Base-by-base conservation (phyloP, 768 basidiomycete genomes). In the Suillus placidus region DNA sequence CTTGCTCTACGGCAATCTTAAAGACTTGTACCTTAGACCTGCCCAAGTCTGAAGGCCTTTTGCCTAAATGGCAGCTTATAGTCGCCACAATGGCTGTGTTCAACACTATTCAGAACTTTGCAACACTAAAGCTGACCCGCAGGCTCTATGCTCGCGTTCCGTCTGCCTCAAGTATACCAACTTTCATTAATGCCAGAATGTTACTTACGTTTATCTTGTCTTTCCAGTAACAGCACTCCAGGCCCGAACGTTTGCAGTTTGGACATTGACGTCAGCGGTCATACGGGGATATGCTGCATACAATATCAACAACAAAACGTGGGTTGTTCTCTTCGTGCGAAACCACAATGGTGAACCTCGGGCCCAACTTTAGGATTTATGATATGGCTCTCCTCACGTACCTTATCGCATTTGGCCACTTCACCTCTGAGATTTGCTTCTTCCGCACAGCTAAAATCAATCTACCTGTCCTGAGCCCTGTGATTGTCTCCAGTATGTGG, bases 251-350 rank as follows among this genome's bases (percentile, higher is more conserved):
- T 97, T 97, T 74, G 96, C 86, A 1, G 84, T 87, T 1, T 99
- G 97, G 97, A 98, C 96, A 0, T 76, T 97, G 60, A 89, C 91
- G 6, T 87, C 94, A 9, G 93, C 92, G 30, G 80, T 91, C 55
- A 88, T 99, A 58, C 88, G 97, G 42, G 80, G 83, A 57, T 95
- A 95, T 71, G 93, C 94, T 13, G 95, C 97, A 7, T 98, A 95
- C 78, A 83, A 98, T 74, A 92, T 98, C 69, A 80, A 88, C 65
- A 83, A 88, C 73, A 93, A 93, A 79, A 80, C 84, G 97, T 96
- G 73, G 69, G 89, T 80, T 61, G 23, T 10, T 37, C 45, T 66
- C 57, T 26, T 68, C 61, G 68, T 66, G 72, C 43, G 38, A 49
- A 13, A 61, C 55, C 55, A 26, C 64, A 18, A 18, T 56, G 60